Evolutionary conservation across 495 filamentous ascomycete genomes (phyloP), one percentile per base, ranked within the genome.

Genomic region (Pseudevernia furfuracea): DNA sequence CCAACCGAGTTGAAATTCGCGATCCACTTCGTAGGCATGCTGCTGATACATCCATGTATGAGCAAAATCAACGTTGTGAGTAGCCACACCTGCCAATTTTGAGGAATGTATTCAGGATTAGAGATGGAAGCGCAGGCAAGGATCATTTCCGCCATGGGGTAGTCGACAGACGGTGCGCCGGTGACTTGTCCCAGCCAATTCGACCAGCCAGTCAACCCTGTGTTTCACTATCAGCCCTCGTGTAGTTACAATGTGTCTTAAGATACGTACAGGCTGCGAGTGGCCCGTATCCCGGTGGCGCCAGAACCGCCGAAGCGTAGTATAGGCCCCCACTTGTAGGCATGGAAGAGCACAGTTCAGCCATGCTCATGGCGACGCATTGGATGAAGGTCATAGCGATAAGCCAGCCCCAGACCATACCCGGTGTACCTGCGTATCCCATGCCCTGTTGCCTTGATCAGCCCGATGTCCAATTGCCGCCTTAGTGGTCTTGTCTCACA

Each of bases 351-450:
- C 85, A 87, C 21, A 88, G 74, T 72, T 87, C 86, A 1, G 84
- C 85, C 85, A 87, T 87, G 44, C 79, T 76, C 76, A 83, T 79
- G 8, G 86, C 87, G 64, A 91, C 82, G 70, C 84, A 88, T 71
- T 90, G 82, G 59, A 92, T 90, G 61, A 89, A 89, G 19, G 85
- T 58, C 80, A 90, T 88, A 32, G 86, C 86, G 61, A 91, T 78
- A 39, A 92, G 75, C 88, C 89, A 92, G 23, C 89, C 89, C 89
- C 89, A 91, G 3, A 86, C 86, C 87, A 91, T 91, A n/a, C 87
- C 87, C 17, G 84, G 87, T 2, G 87, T 89, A 15, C 89, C 88
- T 25, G 89, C 89, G 76, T 91, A 91, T 60, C 89, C 89, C 82
- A 92, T 87, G 62, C 88, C 79, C 80, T 56, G 56, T 62, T 30